A percentile compares a stretch with the other conserved stretches of the same genome.
These are phyloP conservation scores for Boletus patriciae DNA, from an alignment of 768 basidiomycete species.

Conservation along the genomic window DNA sequence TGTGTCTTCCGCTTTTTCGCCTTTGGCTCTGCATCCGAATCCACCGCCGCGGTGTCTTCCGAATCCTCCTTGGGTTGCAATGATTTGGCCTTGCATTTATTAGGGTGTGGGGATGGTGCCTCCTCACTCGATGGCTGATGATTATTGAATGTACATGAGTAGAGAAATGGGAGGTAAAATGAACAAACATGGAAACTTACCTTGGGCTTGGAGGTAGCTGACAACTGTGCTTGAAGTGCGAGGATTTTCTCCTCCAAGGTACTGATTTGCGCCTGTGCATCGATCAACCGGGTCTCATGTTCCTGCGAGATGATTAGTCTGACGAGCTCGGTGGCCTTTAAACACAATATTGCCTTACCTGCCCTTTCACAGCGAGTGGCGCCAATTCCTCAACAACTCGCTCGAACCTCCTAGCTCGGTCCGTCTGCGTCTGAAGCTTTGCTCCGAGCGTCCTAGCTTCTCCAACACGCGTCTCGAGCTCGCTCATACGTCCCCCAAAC, in stretches of 20 bases:
- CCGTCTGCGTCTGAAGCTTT: constrained; percentile 45
- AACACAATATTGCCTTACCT: constrained; percentile 40
- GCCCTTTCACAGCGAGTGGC: constrained; percentile 17
- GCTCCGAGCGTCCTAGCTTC: constrained; percentile 32
- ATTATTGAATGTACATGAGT: not conserved
- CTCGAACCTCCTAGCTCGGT: constrained; percentile 43
- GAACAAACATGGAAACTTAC: not conserved
- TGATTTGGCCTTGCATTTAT: constrained; percentile 20
- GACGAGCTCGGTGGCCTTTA: not conserved
- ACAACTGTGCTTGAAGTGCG: constrained; percentile 46
- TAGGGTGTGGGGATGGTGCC: not conserved
- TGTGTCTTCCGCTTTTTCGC: constrained; percentile 75
- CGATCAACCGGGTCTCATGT: constrained; percentile 37
- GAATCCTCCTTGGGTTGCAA: constrained; percentile 13
- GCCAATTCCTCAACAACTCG: constrained; percentile 36
- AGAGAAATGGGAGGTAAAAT: constrained; percentile 17
- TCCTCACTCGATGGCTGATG: constrained; percentile 16
- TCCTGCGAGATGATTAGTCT: constrained; percentile 31
- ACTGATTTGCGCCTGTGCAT: constrained; percentile 29
- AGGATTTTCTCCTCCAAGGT: constrained; percentile 40
- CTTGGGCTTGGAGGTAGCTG: constrained; percentile 37
- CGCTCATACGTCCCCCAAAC: constrained; percentile 38
- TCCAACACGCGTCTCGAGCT: constrained; percentile 27
- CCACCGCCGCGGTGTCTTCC: constrained; percentile 16
- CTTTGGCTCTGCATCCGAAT: constrained; percentile 39